Evolutionary conservation across 768 basidiomycete species (phyloP).

Genomic region (Tylopilus rubrobrunneus): DNA sequence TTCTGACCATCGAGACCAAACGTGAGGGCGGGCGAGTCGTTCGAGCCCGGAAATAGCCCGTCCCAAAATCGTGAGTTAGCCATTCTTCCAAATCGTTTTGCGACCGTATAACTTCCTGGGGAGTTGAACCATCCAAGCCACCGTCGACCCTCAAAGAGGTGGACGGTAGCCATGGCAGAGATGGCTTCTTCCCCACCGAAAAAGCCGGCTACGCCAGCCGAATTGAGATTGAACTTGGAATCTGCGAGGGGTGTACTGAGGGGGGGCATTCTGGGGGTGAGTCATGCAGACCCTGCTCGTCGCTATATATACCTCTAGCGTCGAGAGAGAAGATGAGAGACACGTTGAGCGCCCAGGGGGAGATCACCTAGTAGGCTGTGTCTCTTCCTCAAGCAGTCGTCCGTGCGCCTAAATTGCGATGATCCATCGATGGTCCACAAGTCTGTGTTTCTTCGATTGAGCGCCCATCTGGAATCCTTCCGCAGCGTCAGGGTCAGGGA

Average conservation of each 20-base stretch:
- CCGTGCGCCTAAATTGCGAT: not conserved
- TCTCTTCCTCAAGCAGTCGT: not conserved
- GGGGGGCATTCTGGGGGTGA: not conserved
- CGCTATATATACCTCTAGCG: not conserved
- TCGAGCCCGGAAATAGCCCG: conserved; percentile 30
- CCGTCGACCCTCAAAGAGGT: conserved; percentile 27
- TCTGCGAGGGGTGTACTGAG: not conserved
- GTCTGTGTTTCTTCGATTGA: not conserved
- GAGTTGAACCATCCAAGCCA: conserved; percentile 38
- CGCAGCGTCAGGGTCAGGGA: not conserved
- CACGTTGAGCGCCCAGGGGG: not conserved
- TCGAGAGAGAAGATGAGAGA: not conserved
- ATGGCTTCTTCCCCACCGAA: conserved; percentile 37
- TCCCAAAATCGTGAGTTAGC: conserved; percentile 32
- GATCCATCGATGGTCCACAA: not conserved
- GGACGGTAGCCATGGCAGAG: conserved; percentile 32
- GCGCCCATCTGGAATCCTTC: not conserved
- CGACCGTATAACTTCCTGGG: conserved; percentile 32
- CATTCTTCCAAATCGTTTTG: conserved; percentile 30
- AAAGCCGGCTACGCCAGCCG: conserved; percentile 33
- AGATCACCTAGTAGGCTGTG: not conserved
- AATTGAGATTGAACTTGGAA: conserved; percentile 5
- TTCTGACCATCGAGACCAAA: conserved; percentile 28
- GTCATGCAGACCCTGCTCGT: not conserved
- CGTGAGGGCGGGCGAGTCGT: conserved; percentile 22